Base-by-base conservation (phyloP, 176 grass and related monocot species). In the Pharus latifolius region DNA sequence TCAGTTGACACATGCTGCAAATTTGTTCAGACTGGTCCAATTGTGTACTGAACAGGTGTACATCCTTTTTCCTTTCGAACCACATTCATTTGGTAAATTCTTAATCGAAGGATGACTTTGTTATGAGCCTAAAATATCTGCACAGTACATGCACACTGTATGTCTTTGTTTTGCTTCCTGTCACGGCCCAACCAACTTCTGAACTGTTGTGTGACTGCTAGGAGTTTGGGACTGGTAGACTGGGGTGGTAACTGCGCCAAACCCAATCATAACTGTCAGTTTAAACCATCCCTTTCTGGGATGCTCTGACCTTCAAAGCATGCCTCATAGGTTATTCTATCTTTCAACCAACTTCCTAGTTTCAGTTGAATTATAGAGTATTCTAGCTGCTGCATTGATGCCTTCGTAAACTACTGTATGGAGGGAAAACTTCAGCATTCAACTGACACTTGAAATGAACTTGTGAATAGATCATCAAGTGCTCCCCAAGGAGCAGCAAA, bases 401-500 rank as follows among this genome's bases (percentile, higher is more conserved):
- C n/a, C n/a, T n/a, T n/a, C n/a, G n/a, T n/a, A n/a, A n/a, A n/a
- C n/a, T 79, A 33, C 29, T 74, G 35, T 72, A 49, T 14, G 41
- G 66, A 71, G 64, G 22, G 23, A 31, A 47, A 27, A 57, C 50
- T 64, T 19, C 12, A 60, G 7, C 33, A 62, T 46, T 29, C 40
- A 9, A 49, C 41, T 83, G 40, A 78, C 40, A 48, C 47, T 69
- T 56, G 27, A 32, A 69, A 74, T 87, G 55, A 13, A 49, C 55
- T 29, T 69, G 26, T 49, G 55, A 33, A 49, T 60, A 83, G 79
- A 32, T 63, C 75, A 58, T 70, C 65, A 20, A 53, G 24, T 52
- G 45, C 58, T 72, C 80, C 73, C 32, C 83, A 81, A 42, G 83
- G 65, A 64, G 58, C 17, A 40, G 16, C 42, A 65, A 89, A 85